Conservation (phyloP, 169 alveolate species). For the Plasmodium blacklocki region DNA sequence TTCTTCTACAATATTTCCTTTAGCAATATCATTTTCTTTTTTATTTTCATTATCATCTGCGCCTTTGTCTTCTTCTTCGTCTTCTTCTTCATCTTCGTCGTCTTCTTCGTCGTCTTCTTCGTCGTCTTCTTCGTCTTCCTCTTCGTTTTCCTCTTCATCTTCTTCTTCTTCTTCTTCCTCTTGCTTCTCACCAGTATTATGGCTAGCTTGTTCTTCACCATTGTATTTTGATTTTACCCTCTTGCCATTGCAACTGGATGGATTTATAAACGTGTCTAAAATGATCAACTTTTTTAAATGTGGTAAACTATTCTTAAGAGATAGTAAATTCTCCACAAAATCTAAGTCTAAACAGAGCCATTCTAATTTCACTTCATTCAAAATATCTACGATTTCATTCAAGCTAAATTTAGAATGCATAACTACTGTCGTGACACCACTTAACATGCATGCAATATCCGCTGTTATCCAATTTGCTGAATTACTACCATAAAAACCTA, state of each 20-base stretch:
- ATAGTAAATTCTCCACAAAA: slow-evolving; percentile 3
- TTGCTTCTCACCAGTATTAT: neutral
- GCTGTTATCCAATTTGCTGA: slow-evolving; percentile 56
- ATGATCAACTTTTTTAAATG: slow-evolving; percentile 40
- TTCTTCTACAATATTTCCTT: too few species aligned
- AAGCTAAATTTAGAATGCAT: slow-evolving; percentile 69
- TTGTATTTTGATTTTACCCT: neutral
- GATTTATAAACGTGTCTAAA: slow-evolving; percentile 8
- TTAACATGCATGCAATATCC: slow-evolving; percentile 26
- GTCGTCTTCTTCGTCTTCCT: neutral
- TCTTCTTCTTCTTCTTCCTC: neutral
- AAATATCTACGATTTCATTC: slow-evolving; percentile 35
- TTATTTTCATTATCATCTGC: neutral
- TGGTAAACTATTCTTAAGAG: slow-evolving; percentile 6
- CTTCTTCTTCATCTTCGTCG: neutral
- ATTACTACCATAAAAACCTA: slow-evolving; percentile 66
- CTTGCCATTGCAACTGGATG: neutral
- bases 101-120: neutral
- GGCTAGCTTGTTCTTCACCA: neutral
- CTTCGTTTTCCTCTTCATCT: neutral
- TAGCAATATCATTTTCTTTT: neutral
- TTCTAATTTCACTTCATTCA: slow-evolving; percentile 38
- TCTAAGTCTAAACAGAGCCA: slow-evolving; percentile 56
- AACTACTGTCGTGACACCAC: slow-evolving; percentile 31
- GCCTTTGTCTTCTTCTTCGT: neutral